Percentiles rank a stretch among this genome's conserved stretches.
Evolutionary conservation across 2,329 filamentous ascomycete species (phyloP).

Genomic region (Stemphylium beticola): DNA sequence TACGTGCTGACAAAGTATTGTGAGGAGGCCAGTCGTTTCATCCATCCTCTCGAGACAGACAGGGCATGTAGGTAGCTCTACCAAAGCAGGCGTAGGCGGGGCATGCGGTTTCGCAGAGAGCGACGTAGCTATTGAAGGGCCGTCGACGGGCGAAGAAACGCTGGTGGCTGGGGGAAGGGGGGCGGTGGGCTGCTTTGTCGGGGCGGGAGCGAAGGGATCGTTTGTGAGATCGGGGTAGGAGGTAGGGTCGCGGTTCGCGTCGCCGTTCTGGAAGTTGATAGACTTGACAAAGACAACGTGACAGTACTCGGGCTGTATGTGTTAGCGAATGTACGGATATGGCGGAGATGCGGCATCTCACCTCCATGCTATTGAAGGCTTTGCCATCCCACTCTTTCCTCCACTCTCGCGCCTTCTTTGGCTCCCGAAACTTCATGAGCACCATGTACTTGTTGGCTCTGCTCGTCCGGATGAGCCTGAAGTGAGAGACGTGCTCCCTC

Average conservation of each 20-base stretch:
- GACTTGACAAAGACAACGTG: slow-evolving; percentile 94
- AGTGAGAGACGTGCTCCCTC: slow-evolving; percentile 86
- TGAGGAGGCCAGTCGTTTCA: slow-evolving; percentile 91
- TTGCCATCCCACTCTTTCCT: slow-evolving; percentile 89
- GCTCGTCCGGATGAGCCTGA: slow-evolving; percentile 90
- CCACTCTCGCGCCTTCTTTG: slow-evolving; percentile 77
- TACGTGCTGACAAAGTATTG: slow-evolving; percentile 95
- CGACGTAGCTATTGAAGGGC: slow-evolving; percentile 49
- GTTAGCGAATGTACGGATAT: slow-evolving; percentile 9
- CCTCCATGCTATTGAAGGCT: slow-evolving; percentile 90
- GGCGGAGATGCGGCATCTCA: slow-evolving; percentile 48
- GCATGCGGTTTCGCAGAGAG: slow-evolving; percentile 68
- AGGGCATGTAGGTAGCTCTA: slow-evolving; percentile 93
- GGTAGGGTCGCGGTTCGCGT: slow-evolving; percentile 49
- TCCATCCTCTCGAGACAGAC: slow-evolving; percentile 99
- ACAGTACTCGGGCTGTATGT: slow-evolving; percentile 79
- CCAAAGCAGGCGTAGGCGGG: slow-evolving; percentile 79
- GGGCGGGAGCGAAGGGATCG: slow-evolving; percentile 69
- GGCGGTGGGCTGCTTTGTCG: slow-evolving; percentile 43
- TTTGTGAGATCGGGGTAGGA: slow-evolving; percentile 68
- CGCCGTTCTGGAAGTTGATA: slow-evolving; percentile 79
- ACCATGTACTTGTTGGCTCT: slow-evolving; percentile 92
- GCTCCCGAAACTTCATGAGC: slow-evolving; percentile 87
- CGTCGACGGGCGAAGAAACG: slow-evolving; percentile 44
- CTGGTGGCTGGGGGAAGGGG: slow-evolving; percentile 38